A percentile compares a stretch with the other conserved stretches of the same genome.
Evolutionary conservation across 164 flowering plant genomes (phyloP).

Genomic region (Aristolochia californica): DNA sequence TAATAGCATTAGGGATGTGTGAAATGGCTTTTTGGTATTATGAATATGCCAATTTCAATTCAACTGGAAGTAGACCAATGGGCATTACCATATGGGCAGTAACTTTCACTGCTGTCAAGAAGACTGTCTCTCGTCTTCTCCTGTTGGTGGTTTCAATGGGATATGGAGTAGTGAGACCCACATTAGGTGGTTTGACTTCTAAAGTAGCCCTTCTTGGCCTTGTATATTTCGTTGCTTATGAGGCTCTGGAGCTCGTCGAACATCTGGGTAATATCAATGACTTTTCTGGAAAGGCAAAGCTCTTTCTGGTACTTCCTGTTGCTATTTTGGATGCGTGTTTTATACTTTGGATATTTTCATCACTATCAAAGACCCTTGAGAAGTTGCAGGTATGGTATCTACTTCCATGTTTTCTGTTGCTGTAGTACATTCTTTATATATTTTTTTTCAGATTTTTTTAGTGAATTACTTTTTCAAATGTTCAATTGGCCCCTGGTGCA

Average conservation of each 20-base stretch:
- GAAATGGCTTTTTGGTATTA: conserved; percentile 89
- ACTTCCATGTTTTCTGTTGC: background rate
- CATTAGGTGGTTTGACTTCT: conserved; percentile 70
- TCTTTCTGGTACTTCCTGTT: conserved; percentile 66
- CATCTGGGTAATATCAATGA: conserved; percentile 79
- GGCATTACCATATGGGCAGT: conserved; percentile 80
- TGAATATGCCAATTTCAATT: conserved; percentile 66
- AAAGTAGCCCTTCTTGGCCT: conserved; percentile 55
- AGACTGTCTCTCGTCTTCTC: conserved; percentile 77
- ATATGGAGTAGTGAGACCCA: conserved; percentile 70
- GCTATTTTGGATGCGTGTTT: conserved; percentile 62
- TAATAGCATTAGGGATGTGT: conserved; percentile 87
- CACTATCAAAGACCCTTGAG: conserved; percentile 60
- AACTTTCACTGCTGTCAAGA: conserved; percentile 57
- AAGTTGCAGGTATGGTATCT: conserved; percentile 48
- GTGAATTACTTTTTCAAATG: no score
- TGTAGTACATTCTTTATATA: no score
- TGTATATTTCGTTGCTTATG: conserved; percentile 57
- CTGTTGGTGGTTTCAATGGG: conserved; percentile 86
- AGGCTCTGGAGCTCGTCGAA: conserved; percentile 71
- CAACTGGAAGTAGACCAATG: conserved; percentile 73
- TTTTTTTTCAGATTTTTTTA: no score
- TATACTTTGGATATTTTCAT: conserved; percentile 80
- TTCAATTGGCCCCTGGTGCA: no score
- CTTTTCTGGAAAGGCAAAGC: conserved; percentile 53